A percentile compares a stretch with the other conserved stretches of the same genome.
Conservation (phyloP, 2,329 filamentous ascomycete genomes). For the Colletotrichum sp. region DNA sequence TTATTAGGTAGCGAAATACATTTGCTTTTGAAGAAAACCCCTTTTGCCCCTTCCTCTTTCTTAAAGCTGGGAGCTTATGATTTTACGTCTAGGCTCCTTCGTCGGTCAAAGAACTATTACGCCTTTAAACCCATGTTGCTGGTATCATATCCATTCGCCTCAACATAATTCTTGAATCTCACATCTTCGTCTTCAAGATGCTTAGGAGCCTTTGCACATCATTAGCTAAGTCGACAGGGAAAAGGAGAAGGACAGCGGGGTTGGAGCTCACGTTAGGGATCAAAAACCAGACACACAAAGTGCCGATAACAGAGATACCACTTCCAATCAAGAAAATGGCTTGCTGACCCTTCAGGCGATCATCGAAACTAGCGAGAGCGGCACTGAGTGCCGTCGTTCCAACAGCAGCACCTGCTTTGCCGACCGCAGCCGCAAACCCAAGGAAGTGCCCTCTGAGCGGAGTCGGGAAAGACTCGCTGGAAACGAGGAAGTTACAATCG, state of each 20-base stretch:
- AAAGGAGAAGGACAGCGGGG: fast-evolving
- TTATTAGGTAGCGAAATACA: background rate
- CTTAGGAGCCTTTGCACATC: constrained; percentile 16
- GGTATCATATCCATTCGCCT: constrained; percentile 24
- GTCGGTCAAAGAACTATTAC: background rate
- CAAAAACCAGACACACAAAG: constrained; percentile 28
- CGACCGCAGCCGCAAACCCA: constrained; percentile 53
- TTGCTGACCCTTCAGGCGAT: constrained; percentile 26
- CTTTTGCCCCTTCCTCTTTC: background rate
- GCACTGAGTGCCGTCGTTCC: constrained; percentile 39
- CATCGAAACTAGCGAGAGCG: constrained; percentile 18
- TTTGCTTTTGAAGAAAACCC: background rate
- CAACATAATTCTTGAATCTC: constrained; percentile 23
- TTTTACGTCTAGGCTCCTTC: background rate
- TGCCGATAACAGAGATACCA: constrained; percentile 28
- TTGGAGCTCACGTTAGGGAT: constrained; percentile 24
- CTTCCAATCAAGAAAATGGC: constrained; percentile 31
- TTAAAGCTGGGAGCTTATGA: background rate
- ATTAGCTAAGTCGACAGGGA: background rate
- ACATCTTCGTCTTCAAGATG: constrained; percentile 25
- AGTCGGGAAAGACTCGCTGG: constrained; percentile 54
- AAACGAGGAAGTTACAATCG: constrained; percentile 52
- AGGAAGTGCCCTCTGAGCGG: constrained; percentile 55
- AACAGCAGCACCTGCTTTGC: constrained; percentile 55
- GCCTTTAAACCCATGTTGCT: constrained; percentile 23